Percentiles rank a stretch among this genome's conserved stretches.
These are phyloP conservation scores for Penicillium hesseltinei DNA, from an alignment of 2,329 filamentous ascomycete genomes.

Conservation along the genomic window DNA sequence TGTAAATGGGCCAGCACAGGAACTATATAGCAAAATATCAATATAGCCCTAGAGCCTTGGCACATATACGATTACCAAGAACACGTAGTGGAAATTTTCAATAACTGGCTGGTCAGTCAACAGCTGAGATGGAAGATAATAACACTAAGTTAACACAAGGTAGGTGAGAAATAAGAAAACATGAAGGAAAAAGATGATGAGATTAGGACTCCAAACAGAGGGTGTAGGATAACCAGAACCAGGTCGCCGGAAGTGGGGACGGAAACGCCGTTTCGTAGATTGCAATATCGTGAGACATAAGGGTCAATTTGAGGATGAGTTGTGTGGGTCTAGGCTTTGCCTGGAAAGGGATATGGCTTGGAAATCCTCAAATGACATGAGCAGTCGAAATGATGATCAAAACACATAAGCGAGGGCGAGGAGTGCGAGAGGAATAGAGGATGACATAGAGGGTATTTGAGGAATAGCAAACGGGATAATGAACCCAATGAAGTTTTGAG, in stretches of 20 bases:
- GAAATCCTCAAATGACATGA: background rate
- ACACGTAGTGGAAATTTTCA: background rate
- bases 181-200: constrained; percentile 4
- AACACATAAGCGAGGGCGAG: background rate
- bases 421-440: background rate
- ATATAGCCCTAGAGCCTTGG: background rate
- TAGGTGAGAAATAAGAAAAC: constrained; percentile 12
- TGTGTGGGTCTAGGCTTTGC: constrained; percentile 5
- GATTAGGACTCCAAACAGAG: constrained; percentile 5
- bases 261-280: constrained; percentile 26
- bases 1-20: background rate
- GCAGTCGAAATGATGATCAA: background rate
- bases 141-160: constrained; percentile 7
- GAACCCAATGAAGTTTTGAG: background rate
- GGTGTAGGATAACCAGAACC: constrained; percentile 3
- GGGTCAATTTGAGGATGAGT: constrained; percentile 18
- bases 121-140: background rate
- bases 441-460: background rate
- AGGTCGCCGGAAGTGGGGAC: constrained; percentile 13
- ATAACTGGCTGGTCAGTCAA: background rate
- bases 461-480: background rate
- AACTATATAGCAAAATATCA: background rate
- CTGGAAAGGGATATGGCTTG: constrained; percentile 4
- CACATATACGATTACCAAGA: background rate
- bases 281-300: constrained; percentile 27